Evolutionary conservation across 805 yeast species (phyloP), one percentile per base, ranked within the genome.

Genomic region (Candida chauliodis): DNA sequence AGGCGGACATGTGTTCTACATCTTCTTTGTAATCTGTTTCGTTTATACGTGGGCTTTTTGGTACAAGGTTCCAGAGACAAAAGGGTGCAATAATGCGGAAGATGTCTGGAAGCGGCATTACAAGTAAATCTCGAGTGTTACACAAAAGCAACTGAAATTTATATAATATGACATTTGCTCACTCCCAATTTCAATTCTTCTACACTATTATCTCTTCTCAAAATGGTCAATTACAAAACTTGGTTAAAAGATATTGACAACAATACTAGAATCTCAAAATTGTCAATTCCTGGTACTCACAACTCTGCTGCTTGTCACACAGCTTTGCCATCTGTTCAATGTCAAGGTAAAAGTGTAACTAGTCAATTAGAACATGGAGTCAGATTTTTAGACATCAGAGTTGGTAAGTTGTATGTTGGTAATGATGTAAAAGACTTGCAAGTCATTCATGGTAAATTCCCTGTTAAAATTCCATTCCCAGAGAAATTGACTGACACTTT

Each of bases 211-310:
- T 28, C 13, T 13, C 11, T 15, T 19, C 14, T 18, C 9, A 53
- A 41, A 36, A 67, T 68, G 73, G 72, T 67, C 39, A 50, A 65
- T 38, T 65, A 62, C 49, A 54, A 59, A 46, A 53, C 55, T 22
- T 84, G 91, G 93, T 58, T 79, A 65, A 53, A 59, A 23, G 67
- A 70, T 8, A 52, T 82, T 41, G 58, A 63, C 37, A 85, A 81
- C 52, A 65, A 77, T 55, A 62, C 72, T 15, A 51, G 51, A 28
- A 44, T 84, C 24, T 67, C 82, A 3, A 61, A 71, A 40, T 66
- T 84, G 37, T 66, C 90, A 0, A 66, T 84, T 36, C 89, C 91
- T 8, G 93, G 93, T n/a, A 84, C 91, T n/a, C 93, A 84, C 62
- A 84, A 84, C 55, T 72, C 86, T 29, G 87, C 84, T 10, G 91